phyloP scores from a whole-genome alignment of 2,329 filamentous ascomycete species.

The Hysterium pulicare region DNA sequence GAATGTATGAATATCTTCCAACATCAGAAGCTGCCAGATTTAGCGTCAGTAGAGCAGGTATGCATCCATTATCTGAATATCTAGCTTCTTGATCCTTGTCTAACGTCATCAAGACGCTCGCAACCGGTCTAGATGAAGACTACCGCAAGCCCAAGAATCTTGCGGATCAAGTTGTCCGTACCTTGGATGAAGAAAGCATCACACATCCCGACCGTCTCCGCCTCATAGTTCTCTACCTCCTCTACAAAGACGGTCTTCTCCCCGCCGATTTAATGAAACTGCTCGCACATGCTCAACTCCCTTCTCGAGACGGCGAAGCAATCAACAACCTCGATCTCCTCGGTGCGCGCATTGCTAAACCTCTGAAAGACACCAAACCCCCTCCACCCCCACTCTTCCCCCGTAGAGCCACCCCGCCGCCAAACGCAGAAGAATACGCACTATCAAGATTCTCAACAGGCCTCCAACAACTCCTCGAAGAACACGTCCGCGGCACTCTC shows the following conservation, averaged over 20 bases:
- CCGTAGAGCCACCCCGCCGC: constrained; percentile 54
- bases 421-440: constrained; percentile 68
- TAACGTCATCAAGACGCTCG: constrained; percentile 56
- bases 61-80: constrained; percentile 3
- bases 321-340: constrained; percentile 78
- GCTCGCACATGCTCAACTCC: constrained; percentile 76
- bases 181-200: constrained; percentile 82
- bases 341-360: constrained; percentile 68
- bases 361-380: constrained; percentile 74
- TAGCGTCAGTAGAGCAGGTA: constrained; percentile 82
- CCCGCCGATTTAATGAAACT: constrained; percentile 80
- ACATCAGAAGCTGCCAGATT: constrained; percentile 75
- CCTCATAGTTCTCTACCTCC: constrained; percentile 77
- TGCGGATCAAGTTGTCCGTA: constrained; percentile 76
- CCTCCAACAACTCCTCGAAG: constrained; percentile 81
- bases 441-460: constrained; percentile 84
- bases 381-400: constrained; percentile 67
- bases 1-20: constrained; percentile 96
- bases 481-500: constrained; percentile 42
- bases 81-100: not conserved
- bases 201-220: constrained; percentile 72
- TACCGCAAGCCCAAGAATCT: constrained; percentile 86
- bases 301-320: constrained; percentile 67
- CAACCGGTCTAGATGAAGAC: constrained; percentile 91
- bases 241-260: constrained; percentile 83